Evolutionary conservation across 352 stramenopile species (phyloP).

Genomic region (Pythium sukuiense): DNA sequence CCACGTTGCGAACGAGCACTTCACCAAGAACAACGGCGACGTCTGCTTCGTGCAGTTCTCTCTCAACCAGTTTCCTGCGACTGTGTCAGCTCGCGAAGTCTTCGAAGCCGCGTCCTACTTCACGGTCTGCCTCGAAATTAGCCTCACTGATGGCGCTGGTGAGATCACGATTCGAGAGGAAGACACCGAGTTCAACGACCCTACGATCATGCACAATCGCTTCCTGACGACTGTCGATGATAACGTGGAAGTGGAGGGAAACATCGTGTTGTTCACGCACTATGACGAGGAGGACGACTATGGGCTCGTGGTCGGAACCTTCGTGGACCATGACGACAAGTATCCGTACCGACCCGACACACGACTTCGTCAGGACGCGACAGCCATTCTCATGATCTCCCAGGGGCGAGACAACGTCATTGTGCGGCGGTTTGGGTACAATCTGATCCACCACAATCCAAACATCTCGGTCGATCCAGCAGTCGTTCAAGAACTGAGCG

Average conservation of each 20-base stretch:
- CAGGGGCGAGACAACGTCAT: conserved; percentile 22
- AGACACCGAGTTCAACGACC: conserved; percentile 15
- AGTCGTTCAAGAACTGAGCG: conserved; percentile 33
- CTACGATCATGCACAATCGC: conserved; percentile 10
- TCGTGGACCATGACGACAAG: conserved; percentile 39
- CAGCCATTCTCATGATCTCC: conserved; percentile 31
- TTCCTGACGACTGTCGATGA: conserved; percentile 19
- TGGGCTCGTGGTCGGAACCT: conserved; percentile 31
- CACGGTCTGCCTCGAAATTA: conserved; percentile 23
- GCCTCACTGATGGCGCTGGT: conserved; percentile 17
- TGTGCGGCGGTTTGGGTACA: conserved; percentile 28
- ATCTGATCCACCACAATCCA: conserved; percentile 30
- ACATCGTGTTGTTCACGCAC: conserved; percentile 17
- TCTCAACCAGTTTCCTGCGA: conserved; percentile 11
- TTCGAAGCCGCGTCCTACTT: conserved; percentile 19
- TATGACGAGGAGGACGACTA: conserved; percentile 24
- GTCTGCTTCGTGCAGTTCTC: conserved; percentile 43
- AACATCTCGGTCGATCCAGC: conserved; percentile 29
- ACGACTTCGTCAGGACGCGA: conserved; percentile 39
- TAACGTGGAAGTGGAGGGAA: conserved; percentile 30
- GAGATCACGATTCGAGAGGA: conserved; percentile 24
- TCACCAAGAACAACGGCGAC: conserved; percentile 39
- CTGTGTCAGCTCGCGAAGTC: conserved; percentile 4
- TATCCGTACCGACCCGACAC: conserved; percentile 35
- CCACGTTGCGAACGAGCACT: conserved; percentile 39